Base-by-base conservation (phyloP, 1,284 basidiomycete species). In the Coniferiporia sulphurascens region DNA sequence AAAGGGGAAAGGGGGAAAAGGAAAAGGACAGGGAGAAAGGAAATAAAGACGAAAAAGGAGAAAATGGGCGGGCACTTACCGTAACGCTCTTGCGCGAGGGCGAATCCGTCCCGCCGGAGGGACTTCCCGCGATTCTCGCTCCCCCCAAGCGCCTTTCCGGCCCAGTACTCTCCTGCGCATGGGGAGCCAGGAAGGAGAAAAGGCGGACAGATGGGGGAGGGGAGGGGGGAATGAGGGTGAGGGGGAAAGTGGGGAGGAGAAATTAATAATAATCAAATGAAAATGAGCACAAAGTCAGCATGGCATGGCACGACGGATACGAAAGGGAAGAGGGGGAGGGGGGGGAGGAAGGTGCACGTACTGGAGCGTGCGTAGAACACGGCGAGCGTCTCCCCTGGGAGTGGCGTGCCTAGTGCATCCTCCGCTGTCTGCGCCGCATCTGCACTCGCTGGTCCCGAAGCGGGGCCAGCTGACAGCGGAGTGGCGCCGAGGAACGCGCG, bases 331-430 rank as follows among this genome's bases (percentile, higher is more conserved):
- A 51, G n/a, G 21, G 7, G 22, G 13, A 2, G 41, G 43, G n/a
- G 21, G 7, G 22, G 13, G 10, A 22, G 27, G 60, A 13, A 19
- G 19, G 3, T 2, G 27, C 27, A 76, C 84, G 66, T 70, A 85
- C 88, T 80, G 4, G 88, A 88, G 5, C 94, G 83, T 10, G 88
- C 84, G 68, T 95, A 97, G 72, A 96, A 96, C 71, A 82, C 78
- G 0, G 91, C 86, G 6, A 96, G 73, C 0, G 88, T 91, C 71
- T 97, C 95, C n/a, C 93, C 92, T 0, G 93, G 92, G 5, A 89
- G 77, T 0, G 95, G 95, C 0, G 93, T 95, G 61, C 87, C 89
- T 48, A 93, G 69, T 0, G 84, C 72, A 63, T 95, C 93, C 66
- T 93, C 91, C 0, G 81, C 76, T 0, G 87, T 84, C 2, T 84